Conservation (phyloP, 164 flowering plant species). For the Liriodendron chinense region DNA sequence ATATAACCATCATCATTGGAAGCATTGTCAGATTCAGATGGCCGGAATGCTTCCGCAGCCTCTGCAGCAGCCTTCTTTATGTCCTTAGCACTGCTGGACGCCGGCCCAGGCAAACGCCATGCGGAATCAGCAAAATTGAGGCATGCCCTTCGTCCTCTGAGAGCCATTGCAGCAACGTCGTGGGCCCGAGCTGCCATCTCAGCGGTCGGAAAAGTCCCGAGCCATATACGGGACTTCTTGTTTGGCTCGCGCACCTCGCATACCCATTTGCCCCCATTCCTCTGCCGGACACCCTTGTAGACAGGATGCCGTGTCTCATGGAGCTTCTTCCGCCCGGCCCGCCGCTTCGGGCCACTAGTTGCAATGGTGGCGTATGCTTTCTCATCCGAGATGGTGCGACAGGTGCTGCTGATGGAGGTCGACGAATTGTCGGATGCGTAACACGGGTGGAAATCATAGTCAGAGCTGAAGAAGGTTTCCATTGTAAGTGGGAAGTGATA, state of each 20-base stretch:
- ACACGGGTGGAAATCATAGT: not conserved
- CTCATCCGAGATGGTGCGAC: constrained; percentile 4
- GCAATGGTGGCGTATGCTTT: not conserved
- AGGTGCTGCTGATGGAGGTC: not conserved
- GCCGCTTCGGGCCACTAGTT: constrained; percentile 30
- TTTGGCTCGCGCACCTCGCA: constrained; percentile 59
- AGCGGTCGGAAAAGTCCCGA: constrained; percentile 49
- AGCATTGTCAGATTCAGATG: not conserved
- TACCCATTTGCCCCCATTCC: constrained; percentile 51
- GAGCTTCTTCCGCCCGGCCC: constrained; percentile 71
- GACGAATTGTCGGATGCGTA: not conserved
- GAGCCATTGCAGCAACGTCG: constrained; percentile 32
- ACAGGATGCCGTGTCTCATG: constrained; percentile 75
- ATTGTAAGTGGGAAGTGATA: no score
- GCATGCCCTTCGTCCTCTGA: constrained; percentile 23
- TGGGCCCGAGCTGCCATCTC: constrained; percentile 36
- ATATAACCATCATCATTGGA: not conserved
- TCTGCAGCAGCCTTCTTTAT: constrained; percentile 20
- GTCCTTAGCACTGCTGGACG: constrained; percentile 18
- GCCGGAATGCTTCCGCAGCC: constrained; percentile 20
- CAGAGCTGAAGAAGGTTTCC: not conserved
- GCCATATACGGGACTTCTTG: constrained; percentile 53
- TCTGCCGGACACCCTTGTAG: constrained; percentile 53
- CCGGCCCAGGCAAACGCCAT: constrained; percentile 18
- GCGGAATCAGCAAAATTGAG: constrained; percentile 27